phyloP scores from a whole-genome alignment of 192 early-diverging fungal species.

The Entomortierella beljakovae region DNA sequence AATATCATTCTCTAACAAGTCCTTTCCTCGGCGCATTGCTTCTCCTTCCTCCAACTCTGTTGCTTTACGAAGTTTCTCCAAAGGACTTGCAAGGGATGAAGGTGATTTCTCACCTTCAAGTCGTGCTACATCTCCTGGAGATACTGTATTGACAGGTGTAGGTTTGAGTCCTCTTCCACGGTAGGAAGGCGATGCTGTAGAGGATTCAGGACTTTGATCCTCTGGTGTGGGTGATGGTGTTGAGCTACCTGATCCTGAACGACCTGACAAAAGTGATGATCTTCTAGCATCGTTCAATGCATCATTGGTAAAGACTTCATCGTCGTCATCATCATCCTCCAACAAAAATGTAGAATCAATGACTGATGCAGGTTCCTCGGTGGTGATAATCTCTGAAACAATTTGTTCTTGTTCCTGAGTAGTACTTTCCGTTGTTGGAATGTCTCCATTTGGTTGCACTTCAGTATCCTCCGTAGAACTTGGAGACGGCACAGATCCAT shows the following conservation, averaged over 20 bases:
- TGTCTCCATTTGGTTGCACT: not conserved
- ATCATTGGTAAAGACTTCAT: conserved; percentile 43
- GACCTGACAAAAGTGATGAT: conserved; percentile 16
- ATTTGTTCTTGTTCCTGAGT: conserved; percentile 9
- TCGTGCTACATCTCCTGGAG: not conserved
- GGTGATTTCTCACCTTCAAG: conserved; percentile 30
- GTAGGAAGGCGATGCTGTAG: not conserved
- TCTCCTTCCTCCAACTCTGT: conserved; percentile 49
- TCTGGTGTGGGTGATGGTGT: not conserved
- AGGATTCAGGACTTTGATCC: not conserved
- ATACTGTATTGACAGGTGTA: conserved; percentile 9
- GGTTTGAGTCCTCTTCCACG: conserved; percentile 29
- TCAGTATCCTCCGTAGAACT: not conserved
- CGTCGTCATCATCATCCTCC: conserved; percentile 50
- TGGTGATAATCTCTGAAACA: conserved; percentile 8
- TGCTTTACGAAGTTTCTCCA: conserved; percentile 46
- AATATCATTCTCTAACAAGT: conserved; percentile 35
- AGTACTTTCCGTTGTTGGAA: not conserved
- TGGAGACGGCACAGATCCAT: not conserved
- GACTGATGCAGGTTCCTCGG: conserved; percentile 17
- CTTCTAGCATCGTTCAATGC: conserved; percentile 39
- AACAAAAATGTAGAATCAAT: conserved; percentile 39
- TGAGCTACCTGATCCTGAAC: not conserved
- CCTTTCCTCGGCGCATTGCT: conserved; percentile 45
- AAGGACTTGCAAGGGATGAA: conserved; percentile 27